Conservation (phyloP, 2,329 filamentous ascomycete genomes). For the Sporothrix protearum region DNA sequence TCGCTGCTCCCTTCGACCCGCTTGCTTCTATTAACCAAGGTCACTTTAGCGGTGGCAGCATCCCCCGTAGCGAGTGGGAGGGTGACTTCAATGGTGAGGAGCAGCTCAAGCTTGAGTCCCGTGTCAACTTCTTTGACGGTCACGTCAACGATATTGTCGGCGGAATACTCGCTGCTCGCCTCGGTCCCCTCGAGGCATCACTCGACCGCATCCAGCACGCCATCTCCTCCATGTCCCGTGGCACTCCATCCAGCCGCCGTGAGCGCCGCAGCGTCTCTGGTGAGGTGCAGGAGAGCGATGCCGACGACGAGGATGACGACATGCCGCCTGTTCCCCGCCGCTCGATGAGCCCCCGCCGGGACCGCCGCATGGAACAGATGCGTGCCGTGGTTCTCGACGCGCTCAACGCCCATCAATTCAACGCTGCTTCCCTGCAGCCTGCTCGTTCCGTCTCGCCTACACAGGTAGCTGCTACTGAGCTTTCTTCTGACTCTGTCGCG, state of each 20-base stretch:
- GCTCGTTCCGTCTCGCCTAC: not conserved
- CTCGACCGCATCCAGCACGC: constrained; percentile 71
- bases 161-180: constrained; percentile 67
- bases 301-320: constrained; percentile 88
- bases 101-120: constrained; percentile 75
- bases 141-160: constrained; percentile 86
- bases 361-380: constrained; percentile 80
- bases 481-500: constrained; percentile 41
- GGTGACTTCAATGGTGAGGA: constrained; percentile 77
- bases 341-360: constrained; percentile 72
- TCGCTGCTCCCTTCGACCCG: constrained; percentile 47
- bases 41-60: constrained; percentile 58
- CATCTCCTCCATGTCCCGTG: constrained; percentile 53
- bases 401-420: constrained; percentile 54
- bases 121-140: constrained; percentile 84
- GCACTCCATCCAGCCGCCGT: constrained; percentile 53
- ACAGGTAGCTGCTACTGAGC: not conserved
- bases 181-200: constrained; percentile 78
- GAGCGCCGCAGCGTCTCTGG: constrained; percentile 64
- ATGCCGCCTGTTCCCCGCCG: constrained; percentile 55
- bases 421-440: constrained; percentile 4
- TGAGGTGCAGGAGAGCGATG: constrained; percentile 78
- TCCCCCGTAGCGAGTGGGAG: constrained; percentile 87
- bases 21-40: constrained; percentile 56
- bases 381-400: constrained; percentile 70